Evolutionary conservation across 202 grass and related monocot species (phyloP), one percentile per base, ranked within the genome.

Genomic region (Musa balbisiana): DNA sequence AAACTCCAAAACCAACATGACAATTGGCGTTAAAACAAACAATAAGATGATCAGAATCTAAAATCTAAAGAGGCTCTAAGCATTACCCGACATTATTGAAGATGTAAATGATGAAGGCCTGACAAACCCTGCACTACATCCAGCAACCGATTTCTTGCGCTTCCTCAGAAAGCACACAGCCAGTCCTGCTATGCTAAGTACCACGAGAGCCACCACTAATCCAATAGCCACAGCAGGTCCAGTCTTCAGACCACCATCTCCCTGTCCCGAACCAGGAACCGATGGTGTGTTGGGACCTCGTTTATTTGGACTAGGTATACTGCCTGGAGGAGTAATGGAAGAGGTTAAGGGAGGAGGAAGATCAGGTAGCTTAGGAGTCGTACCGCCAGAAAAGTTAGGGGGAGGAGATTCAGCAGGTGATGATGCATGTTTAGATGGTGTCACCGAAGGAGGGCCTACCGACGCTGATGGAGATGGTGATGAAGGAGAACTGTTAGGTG

Each of bases 121-220:
- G 11, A 55, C 81, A 60, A 90, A 89, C 20, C 87, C 81, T 6
- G 78, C 65, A 76, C 89, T 88, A 79, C 92, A 94, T n/a, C 75
- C 79, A 68, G 66, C 85, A 10, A 58, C 54, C 43, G 78, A 60
- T 70, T 83, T 89, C 63, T 62, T 87, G 15, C 84, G 82, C 43
- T 82, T 85, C 63, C 75, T 89, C 51, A 80, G 79, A 27, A 83
- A 69, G 78, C 88, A 98, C 62, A 90, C 63, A 17, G 78, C 76
- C 51, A 85, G 27, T 74, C 88, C 83, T 0, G 85, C 81, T 20
- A 91, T 29, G 26, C 86, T 67, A 55, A 98, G 58, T 75, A 94
- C 62, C 15, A 82, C 53, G 74, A 91, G 19, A 71, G 73, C 79
- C 1, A 79, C 80, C 10, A 87, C 84, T 0, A 93, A 62, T 15